These are phyloP conservation scores for Camellia granthamiana DNA, from an alignment of 148 eudicot genomes.

Conservation along the genomic window DNA sequence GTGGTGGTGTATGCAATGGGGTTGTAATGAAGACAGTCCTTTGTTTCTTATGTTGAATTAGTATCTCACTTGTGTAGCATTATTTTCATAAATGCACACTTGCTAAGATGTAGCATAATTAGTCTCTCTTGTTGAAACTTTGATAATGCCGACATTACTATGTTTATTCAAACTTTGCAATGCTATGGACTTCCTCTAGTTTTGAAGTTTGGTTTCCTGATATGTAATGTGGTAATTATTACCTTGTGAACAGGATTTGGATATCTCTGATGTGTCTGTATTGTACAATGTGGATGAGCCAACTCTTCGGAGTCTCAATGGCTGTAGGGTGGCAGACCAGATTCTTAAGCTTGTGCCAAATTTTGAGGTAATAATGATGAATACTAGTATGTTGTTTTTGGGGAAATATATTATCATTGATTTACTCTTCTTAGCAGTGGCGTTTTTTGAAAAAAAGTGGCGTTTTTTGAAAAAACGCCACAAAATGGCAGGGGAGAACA, in stretches of 20 bases:
- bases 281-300: constrained; percentile 77
- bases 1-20: not conserved
- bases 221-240: not conserved
- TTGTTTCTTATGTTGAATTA: not conserved
- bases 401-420: not conserved
- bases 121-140: too few relatives aligned
- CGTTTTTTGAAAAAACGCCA: too few relatives aligned
- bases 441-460: too few relatives aligned
- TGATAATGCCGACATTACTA: not conserved
- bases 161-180: not conserved
- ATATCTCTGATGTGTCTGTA: constrained; percentile 66
- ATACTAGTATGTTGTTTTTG: not conserved
- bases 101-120: too few relatives aligned
- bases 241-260: constrained; percentile 71
- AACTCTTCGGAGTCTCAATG: constrained; percentile 88
- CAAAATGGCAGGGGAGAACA: too few relatives aligned
- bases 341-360: constrained; percentile 91
- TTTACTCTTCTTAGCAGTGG: not conserved
- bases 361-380: constrained; percentile 44
- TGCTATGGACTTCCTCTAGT: not conserved
- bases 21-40: not conserved
- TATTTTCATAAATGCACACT: too few relatives aligned
- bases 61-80: not conserved
- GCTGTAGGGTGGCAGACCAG: constrained; percentile 89
- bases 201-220: not conserved